Evolutionary conservation across 129 eudicot genomes (phyloP), one percentile per base, ranked within the genome.

Genomic region (Chrysanthemum lavandulifolium): DNA sequence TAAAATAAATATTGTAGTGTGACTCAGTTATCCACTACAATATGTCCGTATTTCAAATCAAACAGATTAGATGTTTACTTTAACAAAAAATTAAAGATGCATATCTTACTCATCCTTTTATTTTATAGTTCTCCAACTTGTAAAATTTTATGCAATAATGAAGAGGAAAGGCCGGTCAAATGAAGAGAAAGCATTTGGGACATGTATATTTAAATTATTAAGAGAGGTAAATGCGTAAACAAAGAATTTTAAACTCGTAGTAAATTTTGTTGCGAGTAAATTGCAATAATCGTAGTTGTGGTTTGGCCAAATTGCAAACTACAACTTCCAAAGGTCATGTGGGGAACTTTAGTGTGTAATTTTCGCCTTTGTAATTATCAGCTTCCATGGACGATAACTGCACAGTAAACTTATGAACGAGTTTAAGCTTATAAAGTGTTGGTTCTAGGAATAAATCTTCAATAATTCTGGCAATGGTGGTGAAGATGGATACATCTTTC

Each of bases 11-110:
- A 69, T 33, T 51, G 71, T 64, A 6, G 52, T 57, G 59, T 77
- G 81, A 77, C 57, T 69, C 81, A 62, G 12, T 12, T 69, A 61
- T 18, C 65, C 71, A 52, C 66, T 54, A 70, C 52, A 69, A 48
- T 59, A 10, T 48, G 76, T 70, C 81, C 65, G 14, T 62, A 52
- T 70, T 33, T 61, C 65, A 69, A 40, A 29, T 19, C 71, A 61
- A 67, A 18, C 55, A 29, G 64, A 76, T 71, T 77, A 62, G 65
- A 74, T 74, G 47, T 62, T 50, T 50, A n/a, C 56, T 15, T 13
- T 74, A 4, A 53, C 58, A 11, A 53, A 53, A 53, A 3, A 53
- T 4, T 53, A 53, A 53, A 14, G 16, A 12, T 4, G 16, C n/a
- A 53, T 13, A 12, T 53, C 58, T 53, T 27, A 40, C 9, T 7